Conservation (phyloP, 768 basidiomycete genomes). For the Russula earlei region DNA sequence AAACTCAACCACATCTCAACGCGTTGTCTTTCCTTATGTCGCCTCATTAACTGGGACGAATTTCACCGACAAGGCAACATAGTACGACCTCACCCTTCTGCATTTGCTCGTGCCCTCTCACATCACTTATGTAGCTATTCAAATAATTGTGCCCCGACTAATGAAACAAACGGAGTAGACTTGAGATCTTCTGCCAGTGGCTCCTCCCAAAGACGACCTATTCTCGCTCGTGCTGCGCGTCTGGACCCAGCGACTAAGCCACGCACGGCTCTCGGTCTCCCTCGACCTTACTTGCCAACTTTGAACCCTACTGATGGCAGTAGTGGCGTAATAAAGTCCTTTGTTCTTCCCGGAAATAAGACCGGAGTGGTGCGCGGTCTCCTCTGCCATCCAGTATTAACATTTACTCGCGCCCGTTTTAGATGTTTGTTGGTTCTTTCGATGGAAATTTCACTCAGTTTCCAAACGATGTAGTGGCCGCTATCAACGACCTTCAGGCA, state of each 20-base stretch:
- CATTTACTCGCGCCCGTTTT: background rate
- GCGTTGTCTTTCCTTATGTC: slow-evolving; percentile 43
- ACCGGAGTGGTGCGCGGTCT: slow-evolving; percentile 47
- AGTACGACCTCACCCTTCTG: slow-evolving; percentile 29
- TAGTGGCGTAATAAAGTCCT: slow-evolving; percentile 45
- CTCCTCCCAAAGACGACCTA: slow-evolving; percentile 25
- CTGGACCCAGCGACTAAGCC: background rate
- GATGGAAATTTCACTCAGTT: slow-evolving; percentile 40
- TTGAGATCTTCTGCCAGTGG: slow-evolving; percentile 24
- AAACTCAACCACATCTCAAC: slow-evolving; percentile 32
- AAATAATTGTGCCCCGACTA: slow-evolving; percentile 46
- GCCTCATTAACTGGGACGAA: slow-evolving; percentile 36
- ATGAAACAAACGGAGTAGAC: slow-evolving; percentile 43
- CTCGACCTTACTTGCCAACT: slow-evolving; percentile 39
- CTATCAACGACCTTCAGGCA: slow-evolving; percentile 36
- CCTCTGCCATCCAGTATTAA: background rate
- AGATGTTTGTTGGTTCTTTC: slow-evolving; percentile 60
- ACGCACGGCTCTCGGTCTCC: slow-evolving; percentile 36
- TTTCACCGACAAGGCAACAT: slow-evolving; percentile 45
- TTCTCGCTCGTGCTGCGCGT: slow-evolving; percentile 18
- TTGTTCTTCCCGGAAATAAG: slow-evolving; percentile 42
- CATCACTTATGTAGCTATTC: slow-evolving; percentile 36
- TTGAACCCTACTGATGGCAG: slow-evolving; percentile 38
- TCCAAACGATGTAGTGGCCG: slow-evolving; percentile 40
- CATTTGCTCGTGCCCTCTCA: background rate